phyloP scores from a whole-genome alignment of 192 early-diverging fungal species.

The Linnemannia hyalina region DNA sequence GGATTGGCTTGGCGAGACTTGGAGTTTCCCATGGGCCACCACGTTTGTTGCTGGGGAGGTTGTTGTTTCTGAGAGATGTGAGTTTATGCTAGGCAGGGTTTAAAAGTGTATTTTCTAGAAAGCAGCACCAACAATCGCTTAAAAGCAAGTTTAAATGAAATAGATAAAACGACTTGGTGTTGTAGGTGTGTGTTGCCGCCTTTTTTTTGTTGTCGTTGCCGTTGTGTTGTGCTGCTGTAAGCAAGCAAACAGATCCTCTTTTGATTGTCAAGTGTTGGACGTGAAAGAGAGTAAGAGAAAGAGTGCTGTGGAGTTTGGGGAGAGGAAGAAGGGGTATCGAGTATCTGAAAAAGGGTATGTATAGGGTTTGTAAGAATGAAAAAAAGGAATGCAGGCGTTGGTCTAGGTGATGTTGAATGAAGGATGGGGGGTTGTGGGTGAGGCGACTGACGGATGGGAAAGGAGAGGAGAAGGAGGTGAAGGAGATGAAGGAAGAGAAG shows the following conservation, averaged over 20 bases:
- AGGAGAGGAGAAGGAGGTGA: not conserved
- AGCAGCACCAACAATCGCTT: not conserved
- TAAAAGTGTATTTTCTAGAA: not conserved
- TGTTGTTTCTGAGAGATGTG: not conserved
- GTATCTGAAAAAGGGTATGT: not conserved
- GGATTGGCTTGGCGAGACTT: conserved; percentile 43
- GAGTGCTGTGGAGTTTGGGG: too few species aligned
- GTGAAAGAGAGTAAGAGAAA: not conserved
- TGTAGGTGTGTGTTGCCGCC: not conserved
- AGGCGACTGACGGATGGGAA: not conserved
- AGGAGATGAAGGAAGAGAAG: not conserved
- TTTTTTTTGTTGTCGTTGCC: not conserved
- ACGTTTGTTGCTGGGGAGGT: not conserved
- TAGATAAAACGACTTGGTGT: not conserved
- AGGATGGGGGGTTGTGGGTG: not conserved
- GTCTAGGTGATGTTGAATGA: not conserved
- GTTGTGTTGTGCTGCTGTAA: not conserved
- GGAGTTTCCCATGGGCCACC: conserved; percentile 39
- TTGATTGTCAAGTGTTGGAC: not conserved
- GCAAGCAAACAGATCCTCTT: not conserved
- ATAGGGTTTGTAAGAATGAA: not conserved
- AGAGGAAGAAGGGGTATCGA: conserved; percentile 2
- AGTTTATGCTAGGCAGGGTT: not conserved
- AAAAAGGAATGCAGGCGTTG: not conserved
- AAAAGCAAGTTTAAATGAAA: not conserved